These are phyloP conservation scores for Conringia planisiliqua DNA, from an alignment of 345 rosid genomes.

Conservation along the genomic window DNA sequence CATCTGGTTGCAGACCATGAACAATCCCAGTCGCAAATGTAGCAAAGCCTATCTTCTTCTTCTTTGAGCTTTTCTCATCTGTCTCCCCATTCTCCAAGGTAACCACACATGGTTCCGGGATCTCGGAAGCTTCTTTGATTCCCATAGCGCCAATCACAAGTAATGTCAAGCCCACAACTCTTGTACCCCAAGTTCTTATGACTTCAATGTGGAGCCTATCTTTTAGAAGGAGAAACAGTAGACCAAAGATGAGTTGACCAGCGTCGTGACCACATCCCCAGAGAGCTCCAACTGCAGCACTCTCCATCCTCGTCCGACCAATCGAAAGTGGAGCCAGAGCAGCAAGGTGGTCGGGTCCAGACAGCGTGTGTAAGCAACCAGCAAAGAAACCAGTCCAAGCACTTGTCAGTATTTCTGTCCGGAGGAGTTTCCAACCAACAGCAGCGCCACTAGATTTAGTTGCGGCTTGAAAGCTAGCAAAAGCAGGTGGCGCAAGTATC, in stretches of 20 bases:
- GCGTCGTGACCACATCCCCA: conserved; percentile 99
- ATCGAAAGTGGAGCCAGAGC: conserved; percentile 96
- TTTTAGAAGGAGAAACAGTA: conserved; percentile 69
- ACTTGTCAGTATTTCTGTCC: conserved; percentile 61
- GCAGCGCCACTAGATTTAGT: conserved; percentile 49
- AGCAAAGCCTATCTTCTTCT: conserved; percentile 91
- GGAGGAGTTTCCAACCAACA: conserved; percentile 51
- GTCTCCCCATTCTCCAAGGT: conserved; percentile 70
- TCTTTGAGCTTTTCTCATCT: conserved; percentile 51
- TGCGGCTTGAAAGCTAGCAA: conserved; percentile 67
- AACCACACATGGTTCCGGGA: conserved; percentile 66
- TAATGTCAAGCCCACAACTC: conserved; percentile 79
- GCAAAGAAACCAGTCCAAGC: conserved; percentile 97
- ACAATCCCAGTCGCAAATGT: conserved; percentile 94
- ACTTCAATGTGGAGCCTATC: conserved; percentile 85
- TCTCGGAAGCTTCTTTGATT: conserved; percentile 78
- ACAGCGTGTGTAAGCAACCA: conserved; percentile 87
- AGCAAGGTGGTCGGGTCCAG: conserved; percentile 98
- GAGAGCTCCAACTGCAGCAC: conserved; percentile 93
- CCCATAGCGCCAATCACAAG: conserved; percentile 89
- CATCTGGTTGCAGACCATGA: conserved; percentile 95
- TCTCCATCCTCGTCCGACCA: conserved; percentile 79
- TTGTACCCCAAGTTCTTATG: conserved; percentile 87
- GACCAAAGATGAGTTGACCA: conserved; percentile 84
- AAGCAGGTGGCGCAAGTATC: conserved; percentile 68